Percentiles rank a stretch among this genome's conserved stretches.
These are phyloP conservation scores for Kwoniella mangroviensis DNA, from an alignment of 768 basidiomycete species.

Conservation along the genomic window DNA sequence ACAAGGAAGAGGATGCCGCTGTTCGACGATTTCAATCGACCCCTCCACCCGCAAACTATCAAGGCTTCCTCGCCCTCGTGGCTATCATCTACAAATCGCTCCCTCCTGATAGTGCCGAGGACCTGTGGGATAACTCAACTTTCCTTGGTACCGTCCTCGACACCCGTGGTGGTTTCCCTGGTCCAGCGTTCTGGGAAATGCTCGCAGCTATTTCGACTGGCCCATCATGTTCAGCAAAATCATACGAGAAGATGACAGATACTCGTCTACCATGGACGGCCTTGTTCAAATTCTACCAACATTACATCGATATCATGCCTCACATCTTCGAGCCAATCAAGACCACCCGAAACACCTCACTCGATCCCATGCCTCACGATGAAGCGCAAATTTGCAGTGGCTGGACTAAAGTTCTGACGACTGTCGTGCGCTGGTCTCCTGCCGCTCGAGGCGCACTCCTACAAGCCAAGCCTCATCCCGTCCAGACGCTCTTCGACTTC, in stretches of 20 bases:
- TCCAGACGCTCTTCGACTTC: conserved; percentile 47
- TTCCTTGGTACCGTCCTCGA: conserved; percentile 45
- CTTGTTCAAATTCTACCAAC: conserved; percentile 48
- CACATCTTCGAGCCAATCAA: conserved; percentile 45
- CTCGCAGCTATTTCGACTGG: conserved; percentile 44
- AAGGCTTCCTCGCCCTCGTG: conserved; percentile 44
- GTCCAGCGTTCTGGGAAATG: conserved; percentile 44
- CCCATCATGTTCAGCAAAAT: conserved; percentile 37
- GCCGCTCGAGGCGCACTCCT: conserved; percentile 41
- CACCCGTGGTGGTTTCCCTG: conserved; percentile 33
- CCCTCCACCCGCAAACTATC: conserved; percentile 37
- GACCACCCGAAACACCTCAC: conserved; percentile 28
- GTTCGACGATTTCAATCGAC: conserved; percentile 32
- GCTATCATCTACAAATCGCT: conserved; percentile 41
- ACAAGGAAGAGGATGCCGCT: conserved; percentile 50
- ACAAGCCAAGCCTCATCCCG: conserved; percentile 42
- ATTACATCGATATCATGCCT: conserved; percentile 45
- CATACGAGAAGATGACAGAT: conserved; percentile 48
- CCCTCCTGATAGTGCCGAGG: conserved; percentile 43
- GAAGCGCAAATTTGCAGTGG: conserved; percentile 42
- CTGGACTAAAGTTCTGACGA: conserved; percentile 44
- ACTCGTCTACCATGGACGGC: conserved; percentile 37
- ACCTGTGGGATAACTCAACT: conserved; percentile 41
- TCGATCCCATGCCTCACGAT: conserved; percentile 41
- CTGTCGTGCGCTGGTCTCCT: conserved; percentile 42